Conservation (phyloP, 441 rosid genomes). For the Croton laevigatus region DNA sequence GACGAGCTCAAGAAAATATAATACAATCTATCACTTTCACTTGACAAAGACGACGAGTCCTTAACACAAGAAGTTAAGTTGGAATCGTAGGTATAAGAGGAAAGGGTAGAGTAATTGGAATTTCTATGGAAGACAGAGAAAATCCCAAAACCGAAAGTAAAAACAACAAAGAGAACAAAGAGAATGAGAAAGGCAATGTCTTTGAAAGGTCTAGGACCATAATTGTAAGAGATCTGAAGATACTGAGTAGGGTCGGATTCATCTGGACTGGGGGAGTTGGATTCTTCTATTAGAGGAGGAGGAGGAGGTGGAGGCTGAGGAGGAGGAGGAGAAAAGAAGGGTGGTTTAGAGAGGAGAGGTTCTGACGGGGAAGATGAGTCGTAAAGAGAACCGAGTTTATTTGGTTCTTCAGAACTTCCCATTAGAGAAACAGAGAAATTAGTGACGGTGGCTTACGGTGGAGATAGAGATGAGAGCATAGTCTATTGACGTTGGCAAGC, state of each 20-base stretch:
- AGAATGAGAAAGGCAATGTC: conserved; percentile 66
- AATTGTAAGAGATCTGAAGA: conserved; percentile 80
- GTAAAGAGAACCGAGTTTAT: conserved; percentile 33
- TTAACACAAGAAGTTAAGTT: conserved; percentile 57
- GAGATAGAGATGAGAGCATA: conserved; percentile 5
- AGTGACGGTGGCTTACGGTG: neutral
- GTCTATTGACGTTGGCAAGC: neutral
- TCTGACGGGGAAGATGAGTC: conserved; percentile 50
- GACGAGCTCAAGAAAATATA: conserved; percentile 20
- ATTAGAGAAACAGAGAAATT: conserved; percentile 24
- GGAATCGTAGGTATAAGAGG: conserved; percentile 53
- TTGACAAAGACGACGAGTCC: conserved; percentile 25
- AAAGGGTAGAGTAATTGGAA: conserved; percentile 38
- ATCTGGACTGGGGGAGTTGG: conserved; percentile 32
- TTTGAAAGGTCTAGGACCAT: conserved; percentile 67
- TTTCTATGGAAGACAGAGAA: conserved; percentile 62
- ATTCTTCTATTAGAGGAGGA: conserved; percentile 34
- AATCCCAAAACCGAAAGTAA: conserved; percentile 60
- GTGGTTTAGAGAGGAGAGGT: conserved; percentile 62
- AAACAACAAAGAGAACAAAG: conserved; percentile 46
- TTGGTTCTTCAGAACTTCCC: conserved; percentile 50
- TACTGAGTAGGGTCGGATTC: conserved; percentile 67
- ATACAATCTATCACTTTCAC: conserved; percentile 16
- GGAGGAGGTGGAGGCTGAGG: conserved; percentile 17
- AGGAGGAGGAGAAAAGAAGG: conserved; percentile 19